Base-by-base conservation (phyloP, 257 asterid species). In the Orobanche coerulescens region DNA sequence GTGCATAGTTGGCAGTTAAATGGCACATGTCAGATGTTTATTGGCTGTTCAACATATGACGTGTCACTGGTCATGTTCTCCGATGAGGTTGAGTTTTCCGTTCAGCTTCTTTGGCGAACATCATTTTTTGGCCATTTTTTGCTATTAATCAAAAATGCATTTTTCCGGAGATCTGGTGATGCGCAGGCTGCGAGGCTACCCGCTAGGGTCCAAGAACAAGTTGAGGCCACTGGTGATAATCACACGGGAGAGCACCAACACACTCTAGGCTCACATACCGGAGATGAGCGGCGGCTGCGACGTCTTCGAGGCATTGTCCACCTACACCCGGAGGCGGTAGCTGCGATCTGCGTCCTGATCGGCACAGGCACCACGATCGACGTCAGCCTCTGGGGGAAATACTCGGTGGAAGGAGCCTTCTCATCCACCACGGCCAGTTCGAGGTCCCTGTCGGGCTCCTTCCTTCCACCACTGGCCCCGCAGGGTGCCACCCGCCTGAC, bases 401-500 rank as follows among this genome's bases (percentile, higher is more conserved):
- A 94, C 4, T 70, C 82, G 0, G 79, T 82, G 1, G 85, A 85
- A 88, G 90, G 7, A 68, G 87, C 13, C 94, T 86, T n/a, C 84
- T 64, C 34, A 80, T 82, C 1, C 71, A 85, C 42, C 96, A 85
- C 26, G 96, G 96, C 13, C 68, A 86, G 18, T 85, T 83, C 55
- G 95, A 88, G 82, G 82, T 88, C 96, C 0, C 34, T 88, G n/a
- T 75, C 95, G 0, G 96, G 96, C 0, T 86, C 96, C 2, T 88
- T 88, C 53, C 71, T 88, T 4, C 96, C 95, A 0, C 94, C 95
- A 1, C 95, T 95, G 0, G 96, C 96, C 0, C 96, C 96, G 0
- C 94, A 95, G 9, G 96, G 91, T 0, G 95, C 96, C 5, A 88
- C 96, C 22, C 83, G 95, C 22, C 61, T 88, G 71, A 86, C 91